phyloP scores from a whole-genome alignment of 1,284 basidiomycete species.

The Filobasidium uniguttulatum region DNA sequence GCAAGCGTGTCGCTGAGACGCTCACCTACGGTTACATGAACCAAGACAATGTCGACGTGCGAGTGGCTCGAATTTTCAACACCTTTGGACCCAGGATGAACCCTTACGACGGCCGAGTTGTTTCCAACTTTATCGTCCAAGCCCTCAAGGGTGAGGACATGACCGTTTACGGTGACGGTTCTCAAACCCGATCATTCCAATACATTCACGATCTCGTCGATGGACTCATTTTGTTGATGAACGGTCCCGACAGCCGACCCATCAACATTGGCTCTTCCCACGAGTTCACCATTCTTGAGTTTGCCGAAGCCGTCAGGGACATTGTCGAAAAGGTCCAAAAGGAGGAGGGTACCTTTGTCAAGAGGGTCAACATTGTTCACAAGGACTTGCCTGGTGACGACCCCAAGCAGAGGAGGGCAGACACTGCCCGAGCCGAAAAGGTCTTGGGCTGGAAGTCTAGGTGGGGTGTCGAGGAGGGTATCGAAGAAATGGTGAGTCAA shows the following conservation, averaged over 20 bases:
- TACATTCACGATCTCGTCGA: slow-evolving; percentile 43
- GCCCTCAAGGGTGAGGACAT: slow-evolving; percentile 89
- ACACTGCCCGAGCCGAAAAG: slow-evolving; percentile 78
- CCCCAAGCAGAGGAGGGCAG: slow-evolving; percentile 82
- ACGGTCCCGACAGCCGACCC: slow-evolving; percentile 74
- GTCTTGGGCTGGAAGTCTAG: slow-evolving; percentile 81
- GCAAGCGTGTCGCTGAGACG: slow-evolving; percentile 88
- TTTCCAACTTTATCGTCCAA: slow-evolving; percentile 96
- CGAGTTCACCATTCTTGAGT: slow-evolving; percentile 85
- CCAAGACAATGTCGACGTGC: slow-evolving; percentile 87
- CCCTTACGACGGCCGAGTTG: slow-evolving; percentile 87
- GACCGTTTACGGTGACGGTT: slow-evolving; percentile 93
- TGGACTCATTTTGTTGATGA: slow-evolving; percentile 75
- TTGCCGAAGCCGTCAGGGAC: slow-evolving; percentile 73
- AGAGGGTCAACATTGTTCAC: slow-evolving; percentile 60
- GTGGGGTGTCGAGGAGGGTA: slow-evolving; percentile 41
- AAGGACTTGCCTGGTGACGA: slow-evolving; percentile 83
- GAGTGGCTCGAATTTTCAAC: slow-evolving; percentile 93
- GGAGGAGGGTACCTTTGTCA: slow-evolving; percentile 52
- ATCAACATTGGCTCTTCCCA: slow-evolving; percentile 89
- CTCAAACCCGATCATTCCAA: slow-evolving; percentile 85
- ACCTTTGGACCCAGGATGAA: slow-evolving; percentile 54
- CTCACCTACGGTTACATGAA: slow-evolving; percentile 86
- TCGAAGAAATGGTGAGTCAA: slow-evolving; percentile 15
- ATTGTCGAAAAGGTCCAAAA: slow-evolving; percentile 77